phyloP scores from a whole-genome alignment of 140 eudicot species.

The Artemisia princeps region DNA sequence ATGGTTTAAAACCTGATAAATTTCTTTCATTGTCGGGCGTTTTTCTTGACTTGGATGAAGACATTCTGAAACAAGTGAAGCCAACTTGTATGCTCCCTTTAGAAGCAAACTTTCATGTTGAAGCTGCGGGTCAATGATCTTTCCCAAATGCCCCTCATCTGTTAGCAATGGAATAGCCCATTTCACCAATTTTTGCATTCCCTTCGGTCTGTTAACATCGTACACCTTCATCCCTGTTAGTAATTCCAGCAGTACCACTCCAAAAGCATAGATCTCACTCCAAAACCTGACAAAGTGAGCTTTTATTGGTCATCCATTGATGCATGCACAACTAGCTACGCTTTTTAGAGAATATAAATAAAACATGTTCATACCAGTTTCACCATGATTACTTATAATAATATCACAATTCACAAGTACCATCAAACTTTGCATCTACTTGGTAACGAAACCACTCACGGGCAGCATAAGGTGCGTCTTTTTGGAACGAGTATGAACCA shows the following conservation, averaged over 20 bases:
- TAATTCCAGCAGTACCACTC: conserved; percentile 27
- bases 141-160: no score
- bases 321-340: no score
- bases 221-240: conserved; percentile 18
- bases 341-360: no score
- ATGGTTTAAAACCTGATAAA: conserved; percentile 11
- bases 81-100: conserved; percentile 21
- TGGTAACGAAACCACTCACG: conserved; percentile 28
- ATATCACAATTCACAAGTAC: no score
- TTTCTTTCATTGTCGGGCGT: conserved; percentile 23
- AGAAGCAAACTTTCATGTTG: conserved; percentile 1
- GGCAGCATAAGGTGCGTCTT: conserved; percentile 9
- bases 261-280: conserved; percentile 21
- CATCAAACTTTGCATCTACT: neutral
- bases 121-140: conserved; percentile 25
- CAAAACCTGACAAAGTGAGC: no score
- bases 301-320: no score
- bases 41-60: neutral
- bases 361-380: no score
- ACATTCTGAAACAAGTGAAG: conserved; percentile 16
- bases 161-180: conserved; percentile 20
- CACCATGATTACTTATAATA: no score
- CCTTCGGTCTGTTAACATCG: neutral
- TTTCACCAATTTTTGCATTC: conserved; percentile 18
- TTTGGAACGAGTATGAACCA: neutral